Percentiles rank a stretch among this genome's conserved stretches.
Evolutionary conservation across 140 eudicot genomes (phyloP).

Genomic region (Erigeron philadelphicus): DNA sequence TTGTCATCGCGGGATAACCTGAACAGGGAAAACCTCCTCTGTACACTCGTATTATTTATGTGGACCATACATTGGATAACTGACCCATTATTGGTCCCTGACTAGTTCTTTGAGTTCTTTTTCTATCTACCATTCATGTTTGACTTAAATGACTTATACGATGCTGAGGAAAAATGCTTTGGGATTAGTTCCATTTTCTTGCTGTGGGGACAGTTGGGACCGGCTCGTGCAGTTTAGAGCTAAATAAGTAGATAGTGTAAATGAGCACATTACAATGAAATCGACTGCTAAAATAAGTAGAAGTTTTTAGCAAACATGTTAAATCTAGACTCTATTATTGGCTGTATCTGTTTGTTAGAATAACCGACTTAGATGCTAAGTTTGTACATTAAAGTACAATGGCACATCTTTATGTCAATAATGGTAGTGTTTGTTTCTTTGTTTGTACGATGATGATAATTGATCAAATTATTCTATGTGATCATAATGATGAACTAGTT

Average conservation of each 20-base stretch:
- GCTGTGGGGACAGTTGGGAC: neutral
- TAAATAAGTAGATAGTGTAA: neutral
- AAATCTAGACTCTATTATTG: neutral
- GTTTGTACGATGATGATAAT: neutral
- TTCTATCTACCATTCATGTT: neutral
- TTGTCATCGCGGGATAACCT: too few relatives aligned
- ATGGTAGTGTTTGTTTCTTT: neutral
- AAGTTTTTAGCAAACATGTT: neutral
- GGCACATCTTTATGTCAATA: constrained; percentile 7
- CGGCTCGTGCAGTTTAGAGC: neutral
- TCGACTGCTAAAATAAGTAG: neutral
- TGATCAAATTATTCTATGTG: too few relatives aligned
- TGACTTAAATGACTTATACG: neutral
- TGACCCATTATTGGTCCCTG: neutral
- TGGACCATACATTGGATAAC: neutral
- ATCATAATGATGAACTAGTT: neutral
- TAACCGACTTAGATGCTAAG: constrained; percentile 16
- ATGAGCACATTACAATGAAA: neutral
- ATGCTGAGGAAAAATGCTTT: neutral
- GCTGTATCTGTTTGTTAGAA: neutral
- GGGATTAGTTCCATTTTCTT: neutral
- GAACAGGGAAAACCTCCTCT: neutral
- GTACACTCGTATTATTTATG: neutral
- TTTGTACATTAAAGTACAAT: constrained; percentile 6
- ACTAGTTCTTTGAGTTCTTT: neutral